These are phyloP conservation scores for Eutreptiella sp. DNA, from an alignment of 208 protist genomes.

Conservation along the genomic window DNA sequence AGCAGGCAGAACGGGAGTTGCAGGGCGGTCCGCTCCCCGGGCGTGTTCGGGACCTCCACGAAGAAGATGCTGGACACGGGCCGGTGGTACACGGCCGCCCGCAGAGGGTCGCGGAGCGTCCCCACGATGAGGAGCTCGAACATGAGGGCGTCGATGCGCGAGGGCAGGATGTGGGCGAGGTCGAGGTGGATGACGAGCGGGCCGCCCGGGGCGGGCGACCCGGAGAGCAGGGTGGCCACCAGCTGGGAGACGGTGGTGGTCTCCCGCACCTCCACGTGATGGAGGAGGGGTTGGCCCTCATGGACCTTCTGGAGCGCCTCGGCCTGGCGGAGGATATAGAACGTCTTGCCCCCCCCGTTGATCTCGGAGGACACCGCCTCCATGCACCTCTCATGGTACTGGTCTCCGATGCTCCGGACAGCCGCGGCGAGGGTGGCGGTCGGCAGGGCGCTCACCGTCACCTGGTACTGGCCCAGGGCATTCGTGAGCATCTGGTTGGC, in stretches of 20 bases:
- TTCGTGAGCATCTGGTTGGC: no score
- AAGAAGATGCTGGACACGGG: background rate
- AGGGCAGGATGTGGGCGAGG: conserved; percentile 4
- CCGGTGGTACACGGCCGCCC: background rate
- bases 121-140: conserved; percentile 29
- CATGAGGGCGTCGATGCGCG: background rate
- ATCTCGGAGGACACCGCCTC: no score
- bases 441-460: no score
- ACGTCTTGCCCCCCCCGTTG: conserved; percentile 18
- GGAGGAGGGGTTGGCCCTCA: background rate
- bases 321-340: background rate
- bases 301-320: background rate
- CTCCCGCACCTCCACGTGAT: background rate
- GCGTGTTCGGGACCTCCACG: background rate
- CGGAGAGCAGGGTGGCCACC: background rate
- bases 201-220: background rate
- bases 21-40: conserved; percentile 11
- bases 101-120: background rate
- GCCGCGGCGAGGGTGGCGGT: no score
- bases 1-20: background rate
- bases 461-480: no score
- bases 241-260: background rate
- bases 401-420: no score
- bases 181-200: conserved; percentile 17
- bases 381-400: no score